Percentiles rank a stretch among this genome's conserved stretches.
Conservation (phyloP, 305 asterid genomes). For the Petunia hybrid region DNA sequence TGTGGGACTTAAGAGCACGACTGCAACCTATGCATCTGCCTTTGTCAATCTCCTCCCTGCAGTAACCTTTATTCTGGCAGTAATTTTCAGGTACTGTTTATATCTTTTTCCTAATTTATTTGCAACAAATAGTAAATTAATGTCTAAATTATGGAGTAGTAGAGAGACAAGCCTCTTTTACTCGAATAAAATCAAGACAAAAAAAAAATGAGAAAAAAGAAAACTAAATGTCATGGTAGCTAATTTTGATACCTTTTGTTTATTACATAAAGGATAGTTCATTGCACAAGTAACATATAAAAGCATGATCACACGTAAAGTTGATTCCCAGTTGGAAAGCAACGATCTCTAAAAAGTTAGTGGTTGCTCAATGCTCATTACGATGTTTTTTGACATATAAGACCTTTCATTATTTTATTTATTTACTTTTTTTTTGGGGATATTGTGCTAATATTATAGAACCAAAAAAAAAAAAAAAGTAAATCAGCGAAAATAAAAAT, state of each 20-base stretch:
- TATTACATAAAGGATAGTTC: not conserved
- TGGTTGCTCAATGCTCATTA: slow-evolving; percentile 8
- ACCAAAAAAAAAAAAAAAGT: not conserved
- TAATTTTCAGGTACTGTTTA: slow-evolving; percentile 71
- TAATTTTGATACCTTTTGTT: not conserved
- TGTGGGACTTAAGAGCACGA: slow-evolving; percentile 81
- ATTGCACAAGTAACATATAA: slow-evolving; percentile 6
- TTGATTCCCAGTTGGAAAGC: slow-evolving; percentile 31
- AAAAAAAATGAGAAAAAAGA: not conserved
- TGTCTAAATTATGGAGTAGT: not conserved
- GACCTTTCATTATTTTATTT: not conserved
- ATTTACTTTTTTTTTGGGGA: no score
- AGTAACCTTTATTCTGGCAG: slow-evolving; percentile 82
- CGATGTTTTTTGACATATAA: not conserved
- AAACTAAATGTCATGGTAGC: not conserved
- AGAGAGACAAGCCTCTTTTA: not conserved
- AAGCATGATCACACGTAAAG: slow-evolving; percentile 20
- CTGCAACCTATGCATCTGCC: slow-evolving; percentile 92
- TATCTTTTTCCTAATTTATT: not conserved
- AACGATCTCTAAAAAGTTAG: slow-evolving; percentile 29
- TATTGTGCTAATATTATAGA: not conserved
- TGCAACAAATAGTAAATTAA: not conserved
- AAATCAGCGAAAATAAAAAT: not conserved
- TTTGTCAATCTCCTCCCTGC: slow-evolving; percentile 85
- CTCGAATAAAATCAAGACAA: not conserved